Evolutionary conservation across 2,329 filamentous ascomycete genomes (phyloP), one percentile per base, ranked within the genome.

Genomic region (Aspergillus spinulosporus): DNA sequence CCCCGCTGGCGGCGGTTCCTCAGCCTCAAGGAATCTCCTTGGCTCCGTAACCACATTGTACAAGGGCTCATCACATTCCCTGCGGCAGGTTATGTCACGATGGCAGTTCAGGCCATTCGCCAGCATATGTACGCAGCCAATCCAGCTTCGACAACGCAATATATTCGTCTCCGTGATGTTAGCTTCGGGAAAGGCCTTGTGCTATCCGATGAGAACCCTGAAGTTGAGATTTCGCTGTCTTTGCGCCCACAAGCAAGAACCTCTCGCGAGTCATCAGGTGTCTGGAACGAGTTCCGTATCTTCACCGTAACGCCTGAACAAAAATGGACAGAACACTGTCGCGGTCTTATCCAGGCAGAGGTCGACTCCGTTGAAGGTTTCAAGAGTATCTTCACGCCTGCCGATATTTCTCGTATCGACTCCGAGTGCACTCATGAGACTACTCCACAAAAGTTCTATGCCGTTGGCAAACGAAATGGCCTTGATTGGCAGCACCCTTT

Each of bases 301-400:
- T 50, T 55, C 15, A 49, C 52, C 3, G 46, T 50, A 32, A 39
- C 52, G 4, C 29, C 52, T 1, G 52, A 49, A 4, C 46, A 46
- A 29, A 55, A 50, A 14, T 55, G 46, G 52, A 54, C 31, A 1
- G 52, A 55, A 32, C 52, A 55, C 31, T 55, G 46, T 31, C 52
- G 52, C 4, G 52, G 52, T 36, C 52, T 54, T 6, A 34, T 54
- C 32, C 52, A 54, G 28, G 52, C 52, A 5, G 52, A 54, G n/a
- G 8, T 54, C 3, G 45, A 54, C 11, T 54, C 52, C 5, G 45
- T 54, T 11, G 45, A 44, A 31, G 45, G 37, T 1, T 49, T 31
- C 31, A 34, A 49, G 12, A 28, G 45, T 15, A 15, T 54, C 1
- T 12, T 43, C 15, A 49, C 45, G 3, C 52, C 52, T 1, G 37